Evolutionary conservation across 2,329 filamentous ascomycete genomes (phyloP).

Genomic region (Pseudogymnoascus sp.): DNA sequence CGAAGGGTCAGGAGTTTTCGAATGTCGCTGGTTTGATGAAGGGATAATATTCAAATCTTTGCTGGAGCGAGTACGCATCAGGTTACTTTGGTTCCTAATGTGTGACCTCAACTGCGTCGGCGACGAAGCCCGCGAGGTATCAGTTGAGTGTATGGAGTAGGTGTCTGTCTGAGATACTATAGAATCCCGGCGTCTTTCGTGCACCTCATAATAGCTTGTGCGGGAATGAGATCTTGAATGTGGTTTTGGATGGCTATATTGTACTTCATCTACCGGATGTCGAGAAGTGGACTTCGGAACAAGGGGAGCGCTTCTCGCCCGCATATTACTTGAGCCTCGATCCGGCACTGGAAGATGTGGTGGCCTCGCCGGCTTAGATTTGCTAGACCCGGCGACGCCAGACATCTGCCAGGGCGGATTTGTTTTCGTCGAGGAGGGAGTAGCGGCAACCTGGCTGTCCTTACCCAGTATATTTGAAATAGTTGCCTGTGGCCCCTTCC

Average conservation of each 20-base stretch:
- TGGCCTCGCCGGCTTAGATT: constrained; percentile 19
- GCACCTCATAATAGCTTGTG: constrained; percentile 43
- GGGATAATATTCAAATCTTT: constrained; percentile 24
- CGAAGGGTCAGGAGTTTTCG: constrained; percentile 14
- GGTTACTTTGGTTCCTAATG: constrained; percentile 24
- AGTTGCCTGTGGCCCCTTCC: constrained; percentile 39
- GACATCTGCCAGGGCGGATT: constrained; percentile 13
- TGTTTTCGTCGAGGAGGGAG: constrained; percentile 12
- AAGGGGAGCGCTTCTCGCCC: constrained; percentile 30
- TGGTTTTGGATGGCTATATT: constrained; percentile 25
- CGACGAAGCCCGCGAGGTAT: constrained; percentile 39
- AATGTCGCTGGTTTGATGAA: not conserved
- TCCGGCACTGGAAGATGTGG: constrained; percentile 27
- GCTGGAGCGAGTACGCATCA: constrained; percentile 30
- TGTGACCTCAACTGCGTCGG: constrained; percentile 31
- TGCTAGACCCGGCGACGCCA: constrained; percentile 1
- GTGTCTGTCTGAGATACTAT: constrained; percentile 49
- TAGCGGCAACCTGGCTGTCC: constrained; percentile 29
- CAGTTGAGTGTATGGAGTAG: constrained; percentile 42
- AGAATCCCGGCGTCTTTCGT: constrained; percentile 45
- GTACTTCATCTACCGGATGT: constrained; percentile 32
- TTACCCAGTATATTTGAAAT: constrained; percentile 43
- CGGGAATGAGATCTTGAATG: constrained; percentile 35
- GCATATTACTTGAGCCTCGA: constrained; percentile 27
- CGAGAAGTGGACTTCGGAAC: not conserved